These are phyloP conservation scores for Blumeriella jaapii DNA, from an alignment of 2,329 filamentous ascomycete genomes.

Conservation along the genomic window DNA sequence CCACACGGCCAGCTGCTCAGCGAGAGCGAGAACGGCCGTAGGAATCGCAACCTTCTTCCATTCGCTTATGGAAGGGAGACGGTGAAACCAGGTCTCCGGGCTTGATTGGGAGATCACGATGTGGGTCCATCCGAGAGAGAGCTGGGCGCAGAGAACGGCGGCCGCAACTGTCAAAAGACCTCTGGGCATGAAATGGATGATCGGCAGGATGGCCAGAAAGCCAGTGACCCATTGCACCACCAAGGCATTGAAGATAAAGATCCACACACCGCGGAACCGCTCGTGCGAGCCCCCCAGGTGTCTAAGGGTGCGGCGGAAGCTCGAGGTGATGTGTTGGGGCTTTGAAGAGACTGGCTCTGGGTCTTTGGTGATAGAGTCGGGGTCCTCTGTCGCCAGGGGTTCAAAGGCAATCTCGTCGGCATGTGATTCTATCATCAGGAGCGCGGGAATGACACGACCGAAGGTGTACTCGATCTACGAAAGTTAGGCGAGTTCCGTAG, in stretches of 20 bases:
- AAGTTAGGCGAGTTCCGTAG: no score
- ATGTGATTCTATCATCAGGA: slow-evolving; percentile 52
- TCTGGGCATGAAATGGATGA: slow-evolving; percentile 25
- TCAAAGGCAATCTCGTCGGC: slow-evolving; percentile 38
- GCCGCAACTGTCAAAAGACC: slow-evolving; percentile 43
- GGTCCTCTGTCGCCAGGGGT: slow-evolving; percentile 26
- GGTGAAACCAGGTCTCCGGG: slow-evolving; percentile 45
- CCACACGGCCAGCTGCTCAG: slow-evolving; percentile 38
- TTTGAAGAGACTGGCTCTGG: slow-evolving; percentile 36
- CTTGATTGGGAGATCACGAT: slow-evolving; percentile 66
- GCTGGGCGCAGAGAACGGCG: slow-evolving; percentile 50
- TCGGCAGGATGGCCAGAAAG: slow-evolving; percentile 33
- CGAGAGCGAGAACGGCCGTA: slow-evolving; percentile 49
- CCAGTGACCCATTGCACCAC: slow-evolving; percentile 23
- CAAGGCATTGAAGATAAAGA: slow-evolving; percentile 37
- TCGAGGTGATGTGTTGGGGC: slow-evolving; percentile 48
- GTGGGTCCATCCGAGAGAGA: slow-evolving; percentile 74
- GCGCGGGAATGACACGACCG: slow-evolving; percentile 45
- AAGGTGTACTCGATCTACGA: slow-evolving; percentile 48
- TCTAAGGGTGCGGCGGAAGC: slow-evolving; percentile 43
- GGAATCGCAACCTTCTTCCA: slow-evolving; percentile 61
- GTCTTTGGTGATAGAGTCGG: slow-evolving; percentile 26
- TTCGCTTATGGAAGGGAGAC: slow-evolving; percentile 54
- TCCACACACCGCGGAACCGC: slow-evolving; percentile 55
- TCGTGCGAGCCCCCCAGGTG: slow-evolving; percentile 58